Conservation (phyloP, 75 land plant genomes). For the Cupressus sempervirens region DNA sequence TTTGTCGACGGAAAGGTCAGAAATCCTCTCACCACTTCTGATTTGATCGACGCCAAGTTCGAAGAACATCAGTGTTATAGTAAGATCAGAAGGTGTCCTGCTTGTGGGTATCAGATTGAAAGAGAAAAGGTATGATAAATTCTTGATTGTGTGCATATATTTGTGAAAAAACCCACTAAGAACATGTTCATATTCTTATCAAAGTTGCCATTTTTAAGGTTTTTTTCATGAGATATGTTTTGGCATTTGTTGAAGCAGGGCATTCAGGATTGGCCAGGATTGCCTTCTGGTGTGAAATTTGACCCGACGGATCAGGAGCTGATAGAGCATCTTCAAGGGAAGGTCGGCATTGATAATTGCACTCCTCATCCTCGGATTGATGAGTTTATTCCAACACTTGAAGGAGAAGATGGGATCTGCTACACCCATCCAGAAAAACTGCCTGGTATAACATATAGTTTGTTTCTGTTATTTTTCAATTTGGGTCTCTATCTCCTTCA, state of each 20-base stretch:
- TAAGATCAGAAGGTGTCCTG: slow-evolving; percentile 50
- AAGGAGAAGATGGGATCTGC: slow-evolving; percentile 95
- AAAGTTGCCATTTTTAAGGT: slow-evolving; percentile 3
- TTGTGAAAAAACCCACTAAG: neutral
- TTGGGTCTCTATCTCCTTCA: slow-evolving; percentile 10
- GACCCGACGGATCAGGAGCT: slow-evolving; percentile 95
- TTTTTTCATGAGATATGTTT: neutral
- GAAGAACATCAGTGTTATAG: slow-evolving; percentile 58
- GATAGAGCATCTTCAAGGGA: slow-evolving; percentile 86
- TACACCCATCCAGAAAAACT: slow-evolving; percentile 95
- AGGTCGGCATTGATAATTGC: slow-evolving; percentile 41
- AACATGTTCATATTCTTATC: neutral
- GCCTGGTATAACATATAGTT: slow-evolving; percentile 48
- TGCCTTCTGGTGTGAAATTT: slow-evolving; percentile 98
- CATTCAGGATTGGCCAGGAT: slow-evolving; percentile 67
- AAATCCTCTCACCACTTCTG: slow-evolving; percentile 27
- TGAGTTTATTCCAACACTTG: slow-evolving; percentile 86
- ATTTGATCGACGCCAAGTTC: slow-evolving; percentile 55
- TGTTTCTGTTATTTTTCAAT: neutral
- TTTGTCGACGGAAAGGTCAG: slow-evolving; percentile 15
- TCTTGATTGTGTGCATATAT: neutral
- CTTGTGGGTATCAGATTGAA: slow-evolving; percentile 59
- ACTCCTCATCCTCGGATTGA: slow-evolving; percentile 80
- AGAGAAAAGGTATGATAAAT: slow-evolving; percentile 33
- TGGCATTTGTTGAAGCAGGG: neutral